A percentile compares a stretch with the other conserved stretches of the same genome.
These are phyloP conservation scores for Pterocarpus macrocarpus DNA, from an alignment of 306 rosid genomes.

Conservation along the genomic window DNA sequence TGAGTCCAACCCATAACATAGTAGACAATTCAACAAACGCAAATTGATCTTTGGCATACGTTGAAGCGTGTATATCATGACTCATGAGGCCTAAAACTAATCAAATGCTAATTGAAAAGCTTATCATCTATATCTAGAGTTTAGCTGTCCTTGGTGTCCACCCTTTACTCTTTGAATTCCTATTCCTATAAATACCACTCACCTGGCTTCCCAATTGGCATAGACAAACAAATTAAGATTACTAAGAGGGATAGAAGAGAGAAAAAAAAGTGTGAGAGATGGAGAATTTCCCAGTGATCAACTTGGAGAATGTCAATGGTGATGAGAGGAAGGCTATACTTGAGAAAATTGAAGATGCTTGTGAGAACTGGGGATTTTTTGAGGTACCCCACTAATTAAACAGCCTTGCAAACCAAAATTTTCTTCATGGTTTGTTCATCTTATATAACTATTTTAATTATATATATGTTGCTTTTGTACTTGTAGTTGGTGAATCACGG, in stretches of 20 bases:
- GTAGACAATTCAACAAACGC: slow-evolving; percentile 32
- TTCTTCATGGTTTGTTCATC: too few species aligned
- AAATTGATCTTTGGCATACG: not conserved
- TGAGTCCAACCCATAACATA: not conserved
- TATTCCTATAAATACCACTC: slow-evolving; percentile 44
- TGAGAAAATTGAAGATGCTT: slow-evolving; percentile 65
- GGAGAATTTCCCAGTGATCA: slow-evolving; percentile 77
- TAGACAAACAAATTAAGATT: slow-evolving; percentile 3
- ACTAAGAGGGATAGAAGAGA: not conserved
- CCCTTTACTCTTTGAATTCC: not conserved
- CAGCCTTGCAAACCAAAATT: too few species aligned
- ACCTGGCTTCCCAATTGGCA: not conserved
- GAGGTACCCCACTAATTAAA: slow-evolving; percentile 54
- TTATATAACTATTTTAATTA: too few species aligned
- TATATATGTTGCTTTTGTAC: too few species aligned
- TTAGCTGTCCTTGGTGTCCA: not conserved
- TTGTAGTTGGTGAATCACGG: slow-evolving; percentile 70
- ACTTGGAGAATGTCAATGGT: slow-evolving; percentile 69
- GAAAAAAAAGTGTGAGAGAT: slow-evolving; percentile 41
- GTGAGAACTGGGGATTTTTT: slow-evolving; percentile 56
- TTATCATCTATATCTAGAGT: too few species aligned
- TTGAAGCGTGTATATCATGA: slow-evolving; percentile 25
- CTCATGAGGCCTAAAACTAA: not conserved
- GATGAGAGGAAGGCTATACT: slow-evolving; percentile 54
- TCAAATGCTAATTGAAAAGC: too few species aligned